Base-by-base conservation (phyloP, 257 asterid species). In the Solanum boliviense region DNA sequence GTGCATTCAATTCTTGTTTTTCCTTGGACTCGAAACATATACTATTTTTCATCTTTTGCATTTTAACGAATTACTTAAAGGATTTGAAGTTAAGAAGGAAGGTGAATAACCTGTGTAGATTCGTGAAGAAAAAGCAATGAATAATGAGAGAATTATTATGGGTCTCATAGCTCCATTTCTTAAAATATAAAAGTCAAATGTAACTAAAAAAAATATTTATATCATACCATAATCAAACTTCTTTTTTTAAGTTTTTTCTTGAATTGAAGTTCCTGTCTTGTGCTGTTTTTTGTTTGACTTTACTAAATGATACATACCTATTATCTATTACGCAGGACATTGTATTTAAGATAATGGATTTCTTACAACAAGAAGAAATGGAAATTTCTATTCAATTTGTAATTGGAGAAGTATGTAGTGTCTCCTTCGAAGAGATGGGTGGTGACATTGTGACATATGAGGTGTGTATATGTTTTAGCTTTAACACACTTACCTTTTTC, bases 281-380 rank as follows among this genome's bases (percentile, higher is more conserved):
- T 21, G 62, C 6, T 52, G 13, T 2, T 21, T 86, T 31, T 34
- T 32, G 67, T 29, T 12, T 31, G 34, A 20, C n/a, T 35, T 68
- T 70, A 16, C 32, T 72, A 38, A 56, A 56, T 48, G 73, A 60
- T 81, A 84, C 35, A 23, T 44, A 71, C 25, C 36, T 87, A 13
- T 85, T 85, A 39, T 25, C 35, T 89, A 88, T 46, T 9, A 4
- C 12, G 89, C 91, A 95, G 96, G 98, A 96, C 91, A 90, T 94
- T 90, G 95, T 97, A 65, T 89, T 95, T 44, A 95, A 94, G 89
- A 90, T 95, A 52, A 89, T 91, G 95, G 94, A 95, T 52, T 96
- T 96, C 89, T 94, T 98, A 9, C 96, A 94, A 92, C 95, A 96
- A 94, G 98, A 98, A 87, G 96, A 97, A 56, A 95, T 98, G 32